These are phyloP conservation scores for Cubamyces sp. DNA, from an alignment of 768 basidiomycete species.

Conservation along the genomic window DNA sequence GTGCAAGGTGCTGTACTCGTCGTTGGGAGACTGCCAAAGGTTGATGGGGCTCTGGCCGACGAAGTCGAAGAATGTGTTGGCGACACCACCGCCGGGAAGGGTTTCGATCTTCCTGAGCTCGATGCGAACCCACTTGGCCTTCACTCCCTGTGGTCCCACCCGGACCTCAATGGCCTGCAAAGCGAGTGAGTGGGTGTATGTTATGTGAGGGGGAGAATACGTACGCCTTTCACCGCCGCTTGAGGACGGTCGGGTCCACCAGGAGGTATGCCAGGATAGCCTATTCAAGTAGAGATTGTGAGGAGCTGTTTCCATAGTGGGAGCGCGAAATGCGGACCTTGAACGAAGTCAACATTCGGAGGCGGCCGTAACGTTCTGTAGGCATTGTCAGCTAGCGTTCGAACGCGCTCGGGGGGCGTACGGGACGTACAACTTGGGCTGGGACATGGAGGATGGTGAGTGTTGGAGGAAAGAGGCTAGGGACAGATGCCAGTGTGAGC, in stretches of 20 bases:
- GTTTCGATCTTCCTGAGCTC: conserved; percentile 92
- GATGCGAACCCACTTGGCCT: conserved; percentile 91
- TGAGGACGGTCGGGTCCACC: conserved; percentile 74
- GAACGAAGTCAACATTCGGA: conserved; percentile 87
- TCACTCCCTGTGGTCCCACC: conserved; percentile 70
- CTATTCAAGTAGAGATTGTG: conserved; percentile 40
- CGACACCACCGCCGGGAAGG: conserved; percentile 68
- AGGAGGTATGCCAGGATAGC: conserved; percentile 90
- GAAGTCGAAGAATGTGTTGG: conserved; percentile 76
- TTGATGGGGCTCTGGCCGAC: conserved; percentile 83
- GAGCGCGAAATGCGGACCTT: conserved; percentile 51
- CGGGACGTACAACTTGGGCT: conserved; percentile 23
- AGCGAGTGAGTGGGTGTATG: conserved; percentile 17
- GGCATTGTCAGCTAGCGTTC: background rate
- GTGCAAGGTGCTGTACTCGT: conserved; percentile 70
- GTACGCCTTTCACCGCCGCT: conserved; percentile 83
- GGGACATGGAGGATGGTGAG: conserved; percentile 25
- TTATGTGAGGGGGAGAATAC: conserved; percentile 38
- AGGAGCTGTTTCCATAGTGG: conserved; percentile 1
- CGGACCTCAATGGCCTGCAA: conserved; percentile 84
- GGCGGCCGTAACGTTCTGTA: conserved; percentile 80
- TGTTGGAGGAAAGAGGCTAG: background rate
- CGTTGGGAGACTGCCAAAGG: conserved; percentile 74
- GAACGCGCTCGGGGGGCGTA: background rate
- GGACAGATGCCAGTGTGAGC: background rate